Conservation (phyloP, 805 yeast genomes). For the Scheffersomyces ergatensis region DNA sequence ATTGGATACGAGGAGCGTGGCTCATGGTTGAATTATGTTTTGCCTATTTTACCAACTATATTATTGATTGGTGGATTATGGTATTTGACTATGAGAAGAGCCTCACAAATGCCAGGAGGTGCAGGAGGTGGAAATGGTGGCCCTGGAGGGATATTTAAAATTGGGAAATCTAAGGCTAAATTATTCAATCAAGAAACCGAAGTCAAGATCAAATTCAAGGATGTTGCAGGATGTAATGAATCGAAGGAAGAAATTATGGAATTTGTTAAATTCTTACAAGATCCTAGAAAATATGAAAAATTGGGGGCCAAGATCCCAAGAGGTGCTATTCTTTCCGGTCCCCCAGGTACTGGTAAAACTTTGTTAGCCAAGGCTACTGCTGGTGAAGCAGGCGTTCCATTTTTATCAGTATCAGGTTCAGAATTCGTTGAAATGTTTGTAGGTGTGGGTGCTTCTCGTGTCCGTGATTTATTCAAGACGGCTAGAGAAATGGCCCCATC, state of each 20-base stretch:
- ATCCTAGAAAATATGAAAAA: constrained; percentile 79
- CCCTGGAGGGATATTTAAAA: constrained; percentile 64
- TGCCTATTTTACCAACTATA: constrained; percentile 79
- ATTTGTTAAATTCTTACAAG: constrained; percentile 83
- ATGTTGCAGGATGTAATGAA: constrained; percentile 94
- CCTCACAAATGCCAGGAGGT: constrained; percentile 46
- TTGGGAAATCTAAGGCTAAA: constrained; percentile 78
- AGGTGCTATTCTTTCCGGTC: constrained; percentile 92
- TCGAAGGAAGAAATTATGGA: constrained; percentile 96
- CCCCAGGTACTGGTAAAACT: constrained; percentile 98
- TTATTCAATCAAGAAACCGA: constrained; percentile 80
- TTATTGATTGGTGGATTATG: constrained; percentile 76
- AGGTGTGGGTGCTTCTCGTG: constrained; percentile 95
- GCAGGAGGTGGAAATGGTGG: constrained; percentile 36
- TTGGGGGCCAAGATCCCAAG: constrained; percentile 94
- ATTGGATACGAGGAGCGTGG: constrained; percentile 71
- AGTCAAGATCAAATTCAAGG: constrained; percentile 77
- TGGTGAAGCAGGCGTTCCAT: constrained; percentile 95
- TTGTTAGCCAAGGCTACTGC: constrained; percentile 92
- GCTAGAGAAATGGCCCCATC: constrained; percentile 91
- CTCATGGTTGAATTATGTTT: constrained; percentile 57
- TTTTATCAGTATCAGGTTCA: constrained; percentile 86
- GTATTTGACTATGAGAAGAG: constrained; percentile 58
- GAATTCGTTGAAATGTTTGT: constrained; percentile 97
- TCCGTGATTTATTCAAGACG: constrained; percentile 85